A percentile compares a stretch with the other conserved stretches of the same genome.
These are phyloP conservation scores for Amanita brunnescens DNA, from an alignment of 768 basidiomycete genomes.

Conservation along the genomic window DNA sequence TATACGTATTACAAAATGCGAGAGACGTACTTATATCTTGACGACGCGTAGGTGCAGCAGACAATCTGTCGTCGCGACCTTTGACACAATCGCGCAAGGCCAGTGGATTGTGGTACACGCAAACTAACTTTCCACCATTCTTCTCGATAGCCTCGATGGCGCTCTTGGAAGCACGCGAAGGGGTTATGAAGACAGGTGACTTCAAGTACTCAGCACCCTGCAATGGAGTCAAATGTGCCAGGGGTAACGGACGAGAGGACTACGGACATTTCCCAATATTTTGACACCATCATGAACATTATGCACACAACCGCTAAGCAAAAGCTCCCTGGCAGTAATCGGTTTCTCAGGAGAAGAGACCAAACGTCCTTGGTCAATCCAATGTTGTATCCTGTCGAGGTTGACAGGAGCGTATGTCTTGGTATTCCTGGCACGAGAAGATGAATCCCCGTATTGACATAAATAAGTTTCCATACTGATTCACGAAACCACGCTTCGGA, in stretches of 20 bases:
- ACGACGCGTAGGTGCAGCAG: slow-evolving; percentile 79
- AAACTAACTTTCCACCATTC: slow-evolving; percentile 75
- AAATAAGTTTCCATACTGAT: slow-evolving; percentile 52
- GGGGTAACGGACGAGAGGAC: slow-evolving; percentile 16
- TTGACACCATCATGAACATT: slow-evolving; percentile 88
- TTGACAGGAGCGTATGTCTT: slow-evolving; percentile 80
- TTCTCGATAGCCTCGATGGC: slow-evolving; percentile 82
- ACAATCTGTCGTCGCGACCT: slow-evolving; percentile 56
- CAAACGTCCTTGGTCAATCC: slow-evolving; percentile 82
- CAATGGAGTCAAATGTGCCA: slow-evolving; percentile 3
- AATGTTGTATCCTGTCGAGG: slow-evolving; percentile 80
- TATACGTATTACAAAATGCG: slow-evolving; percentile 4
- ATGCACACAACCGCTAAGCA: slow-evolving; percentile 85
- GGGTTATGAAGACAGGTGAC: slow-evolving; percentile 65
- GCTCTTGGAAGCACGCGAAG: slow-evolving; percentile 79
- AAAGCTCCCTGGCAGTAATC: slow-evolving; percentile 80
- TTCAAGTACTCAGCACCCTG: slow-evolving; percentile 64
- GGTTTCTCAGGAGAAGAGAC: slow-evolving; percentile 69
- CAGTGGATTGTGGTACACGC: slow-evolving; percentile 86
- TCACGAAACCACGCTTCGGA: slow-evolving; percentile 92
- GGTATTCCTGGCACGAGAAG: slow-evolving; percentile 41
- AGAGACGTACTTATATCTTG: slow-evolving; percentile 66
- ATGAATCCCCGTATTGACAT: not conserved
- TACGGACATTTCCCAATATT: slow-evolving; percentile 66
- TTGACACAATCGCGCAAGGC: slow-evolving; percentile 75